A percentile compares a stretch with the other conserved stretches of the same genome.
Conservation (phyloP, 1,284 basidiomycete species). For the Phlebopus sp. region DNA sequence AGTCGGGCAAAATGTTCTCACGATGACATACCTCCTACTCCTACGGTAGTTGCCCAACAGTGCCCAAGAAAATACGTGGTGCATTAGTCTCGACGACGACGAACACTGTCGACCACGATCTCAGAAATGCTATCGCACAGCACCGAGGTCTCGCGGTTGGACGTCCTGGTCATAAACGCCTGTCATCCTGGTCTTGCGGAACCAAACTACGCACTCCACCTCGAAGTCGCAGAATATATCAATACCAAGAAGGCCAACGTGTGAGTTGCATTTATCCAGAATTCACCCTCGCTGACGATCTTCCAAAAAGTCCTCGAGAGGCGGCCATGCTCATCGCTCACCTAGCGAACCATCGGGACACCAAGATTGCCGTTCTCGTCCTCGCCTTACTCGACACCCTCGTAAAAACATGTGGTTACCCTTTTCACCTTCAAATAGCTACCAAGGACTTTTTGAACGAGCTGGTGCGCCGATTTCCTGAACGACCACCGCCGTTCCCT, state of each 20-base stretch:
- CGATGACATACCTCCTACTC: too few species aligned
- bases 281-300: slow-evolving; percentile 4
- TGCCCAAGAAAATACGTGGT: slow-evolving; percentile 11
- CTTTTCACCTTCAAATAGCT: slow-evolving; percentile 95
- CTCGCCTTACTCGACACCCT: slow-evolving; percentile 89
- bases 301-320: slow-evolving; percentile 69
- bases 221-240: slow-evolving; percentile 92
- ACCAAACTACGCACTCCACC: slow-evolving; percentile 89
- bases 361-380: slow-evolving; percentile 84
- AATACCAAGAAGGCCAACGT: slow-evolving; percentile 97
- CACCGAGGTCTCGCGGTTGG: slow-evolving; percentile 55
- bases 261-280: slow-evolving; percentile 46
- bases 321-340: slow-evolving; percentile 82
- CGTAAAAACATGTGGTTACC: slow-evolving; percentile 94
- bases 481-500: slow-evolving; percentile 93
- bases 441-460: slow-evolving; percentile 99
- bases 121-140: slow-evolving; percentile 21
- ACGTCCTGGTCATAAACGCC: slow-evolving; percentile 74
- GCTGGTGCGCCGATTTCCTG: slow-evolving; percentile 95
- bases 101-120: background rate
- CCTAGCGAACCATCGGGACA: slow-evolving; percentile 86
- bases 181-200: slow-evolving; percentile 87
- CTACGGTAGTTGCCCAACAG: too few species aligned
- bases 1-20: too few species aligned
- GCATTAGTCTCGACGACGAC: background rate